Evolutionary conservation across 805 yeast genomes (phyloP).

Genomic region (Yarrowia alimentaria): DNA sequence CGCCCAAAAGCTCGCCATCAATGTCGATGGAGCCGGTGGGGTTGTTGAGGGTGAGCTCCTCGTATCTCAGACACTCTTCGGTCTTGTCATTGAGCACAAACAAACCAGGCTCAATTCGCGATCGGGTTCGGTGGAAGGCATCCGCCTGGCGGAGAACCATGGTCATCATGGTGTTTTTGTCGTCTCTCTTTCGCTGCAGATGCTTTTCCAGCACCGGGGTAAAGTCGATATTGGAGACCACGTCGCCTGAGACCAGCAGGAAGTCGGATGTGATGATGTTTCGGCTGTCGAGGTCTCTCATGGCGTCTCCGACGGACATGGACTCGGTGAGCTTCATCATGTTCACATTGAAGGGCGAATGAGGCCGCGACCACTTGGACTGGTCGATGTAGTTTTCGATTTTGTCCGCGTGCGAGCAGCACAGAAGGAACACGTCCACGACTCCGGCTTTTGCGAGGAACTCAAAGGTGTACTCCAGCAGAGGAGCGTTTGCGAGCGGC

Average conservation of each 20-base stretch:
- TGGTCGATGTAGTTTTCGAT: conserved; percentile 74
- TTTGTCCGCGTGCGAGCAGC: conserved; percentile 87
- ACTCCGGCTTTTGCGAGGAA: conserved; percentile 89
- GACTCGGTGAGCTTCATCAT: conserved; percentile 83
- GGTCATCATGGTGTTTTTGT: conserved; percentile 89
- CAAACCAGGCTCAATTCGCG: conserved; percentile 76
- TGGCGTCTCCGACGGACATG: conserved; percentile 92
- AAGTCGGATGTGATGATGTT: conserved; percentile 91
- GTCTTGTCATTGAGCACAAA: conserved; percentile 75
- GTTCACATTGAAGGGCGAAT: conserved; percentile 77
- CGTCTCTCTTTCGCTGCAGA: conserved; percentile 62
- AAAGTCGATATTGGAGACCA: conserved; percentile 87
- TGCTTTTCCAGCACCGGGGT: conserved; percentile 71
- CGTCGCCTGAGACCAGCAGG: conserved; percentile 87
- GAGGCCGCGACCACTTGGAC: conserved; percentile 44
- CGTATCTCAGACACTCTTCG: conserved; percentile 79
- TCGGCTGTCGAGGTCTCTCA: conserved; percentile 91
- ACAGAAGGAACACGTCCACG: conserved; percentile 83
- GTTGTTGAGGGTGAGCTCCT: conserved; percentile 58
- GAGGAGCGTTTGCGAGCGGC: conserved; percentile 90
- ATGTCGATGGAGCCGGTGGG: conserved; percentile 54
- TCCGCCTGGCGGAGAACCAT: conserved; percentile 88
- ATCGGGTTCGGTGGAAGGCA: conserved; percentile 79
- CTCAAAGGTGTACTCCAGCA: conserved; percentile 91
- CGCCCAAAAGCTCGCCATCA: conserved; percentile 83